Base-by-base conservation (phyloP, 495 filamentous ascomycete species). In the Achaetomiella virescens region DNA sequence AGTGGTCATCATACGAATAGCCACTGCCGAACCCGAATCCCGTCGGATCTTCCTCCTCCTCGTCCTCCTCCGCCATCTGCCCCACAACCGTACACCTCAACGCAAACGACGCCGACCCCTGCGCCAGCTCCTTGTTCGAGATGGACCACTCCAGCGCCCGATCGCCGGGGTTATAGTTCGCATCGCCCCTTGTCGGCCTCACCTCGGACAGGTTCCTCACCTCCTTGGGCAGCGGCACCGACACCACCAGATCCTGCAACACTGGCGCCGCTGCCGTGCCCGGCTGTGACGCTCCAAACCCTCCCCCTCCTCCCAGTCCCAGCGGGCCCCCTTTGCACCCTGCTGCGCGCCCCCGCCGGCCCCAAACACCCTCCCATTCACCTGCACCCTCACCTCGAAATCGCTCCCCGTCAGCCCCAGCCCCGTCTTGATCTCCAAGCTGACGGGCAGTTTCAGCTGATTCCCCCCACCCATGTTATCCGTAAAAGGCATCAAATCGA, bases 181-280 rank as follows among this genome's bases (percentile, higher is more conserved):
- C 89, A 52, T 99, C 93, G 21, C 93, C 93, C 61, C 83, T 84
- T 65, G 83, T 90, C 31, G 90, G 83, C 54, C 89, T 75, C 55
- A 97, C 81, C 63, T 96, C 90, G 21, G 82, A 81, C n/a, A 98
- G 78, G 65, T 91, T 97, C 51, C 90, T 84, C 43, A 97, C 90
- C 18, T 76, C 79, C 10, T 81, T 74, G 20, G 93, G 89, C 29
- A 98, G 78, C 3, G 93, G 93, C 8, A 97, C 77, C 10, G 82
- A 86, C 35, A 97, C 86, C 1, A 82, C 75, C 9, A 97, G 75
- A 54, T 95, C 89, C 64, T 96, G 90, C 6, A 97, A 71, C 0
- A 75, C 70, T 1, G 91, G 90, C 8, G 81, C 69, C 12, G 72
- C 69, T 5, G 78, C 72, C 0, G 71, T 78, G 0, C 79, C 77